A percentile compares a stretch with the other conserved stretches of the same genome.
These are phyloP conservation scores for Aspergillus ibericus DNA, from an alignment of 2,329 filamentous ascomycete species.

Conservation along the genomic window DNA sequence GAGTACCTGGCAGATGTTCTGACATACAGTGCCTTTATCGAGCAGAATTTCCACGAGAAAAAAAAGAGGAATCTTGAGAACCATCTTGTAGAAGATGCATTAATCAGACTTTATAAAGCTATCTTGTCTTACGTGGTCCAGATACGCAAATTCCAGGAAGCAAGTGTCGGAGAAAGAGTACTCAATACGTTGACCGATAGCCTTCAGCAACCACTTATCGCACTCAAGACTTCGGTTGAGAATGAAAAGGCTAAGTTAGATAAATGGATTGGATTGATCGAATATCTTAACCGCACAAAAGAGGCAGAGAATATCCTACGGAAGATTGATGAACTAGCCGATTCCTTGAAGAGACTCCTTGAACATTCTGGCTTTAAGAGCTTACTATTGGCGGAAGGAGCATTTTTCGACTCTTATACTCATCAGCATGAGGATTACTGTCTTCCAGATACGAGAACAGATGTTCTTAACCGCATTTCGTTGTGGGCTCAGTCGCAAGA, in stretches of 20 bases:
- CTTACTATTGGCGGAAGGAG: not conserved
- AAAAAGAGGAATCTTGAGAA: not conserved
- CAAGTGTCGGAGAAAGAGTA: not conserved
- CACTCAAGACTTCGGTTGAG: not conserved
- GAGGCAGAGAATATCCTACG: not conserved
- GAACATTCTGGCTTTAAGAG: not conserved
- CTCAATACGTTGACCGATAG: not conserved
- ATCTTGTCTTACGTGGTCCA: constrained; percentile 23
- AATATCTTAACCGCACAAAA: not conserved
- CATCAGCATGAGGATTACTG: not conserved
- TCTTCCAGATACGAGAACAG: not conserved
- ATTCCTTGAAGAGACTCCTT: not conserved
- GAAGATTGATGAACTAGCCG: not conserved
- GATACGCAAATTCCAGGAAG: not conserved
- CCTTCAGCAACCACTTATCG: not conserved
- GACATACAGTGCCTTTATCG: constrained; percentile 4
- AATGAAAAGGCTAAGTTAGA: not conserved
- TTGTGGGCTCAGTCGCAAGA: not conserved
- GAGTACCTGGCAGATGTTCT: too few relatives aligned
- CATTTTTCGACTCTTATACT: not conserved
- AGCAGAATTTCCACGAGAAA: constrained; percentile 14
- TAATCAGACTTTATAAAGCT: constrained; percentile 14
- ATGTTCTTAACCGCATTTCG: not conserved
- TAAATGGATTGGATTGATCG: not conserved
- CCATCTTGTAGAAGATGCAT: not conserved